Evolutionary conservation across 164 flowering plant genomes (phyloP).

Genomic region (Platanus orientalis): DNA sequence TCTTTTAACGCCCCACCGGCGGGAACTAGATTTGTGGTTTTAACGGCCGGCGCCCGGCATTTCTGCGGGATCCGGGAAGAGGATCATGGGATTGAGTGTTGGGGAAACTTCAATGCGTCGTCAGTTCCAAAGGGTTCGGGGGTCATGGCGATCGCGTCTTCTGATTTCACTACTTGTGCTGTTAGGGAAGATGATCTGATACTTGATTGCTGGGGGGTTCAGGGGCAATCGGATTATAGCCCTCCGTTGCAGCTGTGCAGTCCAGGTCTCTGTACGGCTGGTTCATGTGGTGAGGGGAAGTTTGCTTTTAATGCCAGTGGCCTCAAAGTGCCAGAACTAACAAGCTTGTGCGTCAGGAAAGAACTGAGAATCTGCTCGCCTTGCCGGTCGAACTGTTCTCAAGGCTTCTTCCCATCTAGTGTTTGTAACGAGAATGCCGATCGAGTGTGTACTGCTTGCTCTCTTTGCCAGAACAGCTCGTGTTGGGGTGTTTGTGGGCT

Average conservation of each 20-base stretch:
- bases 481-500: constrained; percentile 60
- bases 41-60: constrained; percentile 66
- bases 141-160: constrained; percentile 67
- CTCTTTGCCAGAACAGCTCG: constrained; percentile 87
- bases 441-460: constrained; percentile 77
- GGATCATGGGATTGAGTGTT: constrained; percentile 74
- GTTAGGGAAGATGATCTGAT: constrained; percentile 77
- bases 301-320: constrained; percentile 76
- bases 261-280: constrained; percentile 66
- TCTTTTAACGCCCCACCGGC: constrained; percentile 22
- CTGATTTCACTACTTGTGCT: constrained; percentile 64
- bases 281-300: constrained; percentile 45
- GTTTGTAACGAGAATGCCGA: constrained; percentile 53
- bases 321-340: constrained; percentile 69
- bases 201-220: constrained; percentile 72
- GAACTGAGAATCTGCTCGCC: constrained; percentile 73
- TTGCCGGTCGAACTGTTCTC: constrained; percentile 64
- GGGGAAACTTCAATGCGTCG: constrained; percentile 65
- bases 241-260: constrained; percentile 86
- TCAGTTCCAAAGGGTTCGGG: constrained; percentile 62
- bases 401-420: constrained; percentile 73
- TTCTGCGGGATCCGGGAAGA: constrained; percentile 80
- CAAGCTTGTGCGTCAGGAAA: constrained; percentile 51
- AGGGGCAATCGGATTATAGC: constrained; percentile 37
- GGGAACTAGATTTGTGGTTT: constrained; percentile 44